Conservation (phyloP, 1,284 basidiomycete genomes). For the Xerocomus alliaceus region DNA sequence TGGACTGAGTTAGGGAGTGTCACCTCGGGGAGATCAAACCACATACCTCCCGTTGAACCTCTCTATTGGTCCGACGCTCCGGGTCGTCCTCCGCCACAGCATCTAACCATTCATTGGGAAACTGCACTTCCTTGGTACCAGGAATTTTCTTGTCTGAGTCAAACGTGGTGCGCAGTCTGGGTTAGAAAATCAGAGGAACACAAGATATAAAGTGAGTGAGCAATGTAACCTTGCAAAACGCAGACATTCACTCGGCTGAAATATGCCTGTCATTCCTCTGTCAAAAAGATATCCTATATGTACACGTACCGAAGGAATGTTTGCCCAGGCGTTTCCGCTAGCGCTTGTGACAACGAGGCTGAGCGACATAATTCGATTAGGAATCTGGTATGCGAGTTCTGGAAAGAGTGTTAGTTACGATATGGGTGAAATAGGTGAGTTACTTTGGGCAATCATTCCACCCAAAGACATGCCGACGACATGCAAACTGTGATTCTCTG, state of each 20-base stretch:
- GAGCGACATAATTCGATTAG: slow-evolving; percentile 71
- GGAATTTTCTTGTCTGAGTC: slow-evolving; percentile 50
- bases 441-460: slow-evolving; percentile 86
- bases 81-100: slow-evolving; percentile 56
- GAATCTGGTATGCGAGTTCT: slow-evolving; percentile 74
- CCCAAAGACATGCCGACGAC: slow-evolving; percentile 84
- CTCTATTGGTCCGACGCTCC: slow-evolving; percentile 64
- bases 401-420: not conserved
- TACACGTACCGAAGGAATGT: slow-evolving; percentile 33
- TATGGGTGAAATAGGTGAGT: slow-evolving; percentile 1
- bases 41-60: slow-evolving; percentile 61
- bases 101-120: slow-evolving; percentile 65
- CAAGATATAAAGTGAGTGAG: not conserved
- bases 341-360: slow-evolving; percentile 75
- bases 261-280: not conserved
- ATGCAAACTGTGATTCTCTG: slow-evolving; percentile 63
- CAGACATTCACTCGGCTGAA: slow-evolving; percentile 19
- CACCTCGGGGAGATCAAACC: not conserved
- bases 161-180: slow-evolving; percentile 19
- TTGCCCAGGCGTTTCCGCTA: slow-evolving; percentile 39
- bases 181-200: slow-evolving; percentile 13
- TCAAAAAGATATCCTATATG: not conserved
- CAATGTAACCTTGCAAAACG: slow-evolving; percentile 28
- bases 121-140: slow-evolving; percentile 65
- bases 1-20: not conserved